Percentiles rank a stretch among this genome's conserved stretches.
phyloP scores from a whole-genome alignment of 2,329 filamentous ascomycete species.

The Elsinoe fawcettii region DNA sequence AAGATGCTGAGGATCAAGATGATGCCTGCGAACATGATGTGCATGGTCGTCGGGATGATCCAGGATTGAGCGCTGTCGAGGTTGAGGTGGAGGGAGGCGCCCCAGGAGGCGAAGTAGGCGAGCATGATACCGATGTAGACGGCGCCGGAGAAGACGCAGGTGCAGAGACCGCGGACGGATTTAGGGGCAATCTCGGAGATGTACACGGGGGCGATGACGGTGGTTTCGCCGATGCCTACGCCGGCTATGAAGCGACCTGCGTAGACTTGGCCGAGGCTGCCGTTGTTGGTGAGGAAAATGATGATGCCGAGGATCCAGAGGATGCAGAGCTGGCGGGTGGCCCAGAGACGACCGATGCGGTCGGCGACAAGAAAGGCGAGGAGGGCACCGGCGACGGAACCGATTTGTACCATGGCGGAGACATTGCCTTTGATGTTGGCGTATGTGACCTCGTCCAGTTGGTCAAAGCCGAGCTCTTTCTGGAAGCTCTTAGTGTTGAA shows the following conservation, averaged over 20 bases:
- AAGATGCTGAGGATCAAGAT: constrained; percentile 60
- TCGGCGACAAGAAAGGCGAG: constrained; percentile 47
- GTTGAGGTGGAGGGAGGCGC: constrained; percentile 43
- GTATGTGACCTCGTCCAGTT: constrained; percentile 45
- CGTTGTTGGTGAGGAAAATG: constrained; percentile 34
- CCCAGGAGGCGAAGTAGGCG: constrained; percentile 62
- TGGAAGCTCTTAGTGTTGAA: constrained; percentile 57
- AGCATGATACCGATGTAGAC: constrained; percentile 72
- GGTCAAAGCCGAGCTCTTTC: constrained; percentile 46
- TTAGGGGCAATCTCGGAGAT: constrained; percentile 54
- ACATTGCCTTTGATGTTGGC: constrained; percentile 64
- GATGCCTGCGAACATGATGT: constrained; percentile 66
- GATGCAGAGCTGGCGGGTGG: constrained; percentile 35
- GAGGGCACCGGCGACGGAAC: constrained; percentile 61
- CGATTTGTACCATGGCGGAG: constrained; percentile 71
- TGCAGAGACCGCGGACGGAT: constrained; percentile 60
- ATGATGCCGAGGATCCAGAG: constrained; percentile 36
- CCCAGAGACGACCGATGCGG: constrained; percentile 37
- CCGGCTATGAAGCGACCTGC: constrained; percentile 55
- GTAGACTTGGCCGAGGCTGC: constrained; percentile 44
- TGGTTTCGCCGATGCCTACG: constrained; percentile 43
- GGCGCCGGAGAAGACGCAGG: constrained; percentile 58
- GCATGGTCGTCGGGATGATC: constrained; percentile 63
- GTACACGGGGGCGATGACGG: constrained; percentile 39
- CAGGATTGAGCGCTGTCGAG: constrained; percentile 33